These are phyloP conservation scores for Aspergillus pseudoterreus DNA, from an alignment of 2,329 filamentous ascomycete species.

Conservation along the genomic window DNA sequence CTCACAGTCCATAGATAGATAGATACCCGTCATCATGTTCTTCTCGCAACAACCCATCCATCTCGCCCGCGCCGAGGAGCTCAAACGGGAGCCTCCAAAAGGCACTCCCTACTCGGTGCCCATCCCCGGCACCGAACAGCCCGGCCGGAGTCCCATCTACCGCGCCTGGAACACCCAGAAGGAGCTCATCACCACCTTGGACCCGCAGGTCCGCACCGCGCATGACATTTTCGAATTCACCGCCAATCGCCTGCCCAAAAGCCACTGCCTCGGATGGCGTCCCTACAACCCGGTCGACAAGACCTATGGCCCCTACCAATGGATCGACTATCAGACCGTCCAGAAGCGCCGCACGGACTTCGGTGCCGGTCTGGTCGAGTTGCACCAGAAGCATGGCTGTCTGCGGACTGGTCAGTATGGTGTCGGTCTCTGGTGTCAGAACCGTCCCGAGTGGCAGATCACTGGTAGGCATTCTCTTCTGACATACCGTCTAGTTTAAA, in stretches of 20 bases:
- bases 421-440: constrained; percentile 81
- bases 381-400: constrained; percentile 71
- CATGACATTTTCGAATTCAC: constrained; percentile 77
- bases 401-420: constrained; percentile 62
- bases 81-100: constrained; percentile 62
- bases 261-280: constrained; percentile 73
- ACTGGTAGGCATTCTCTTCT: constrained; percentile 50
- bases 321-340: constrained; percentile 79
- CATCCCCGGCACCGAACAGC: constrained; percentile 68
- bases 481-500: not conserved
- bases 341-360: constrained; percentile 76
- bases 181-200: constrained; percentile 66
- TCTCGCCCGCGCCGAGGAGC: constrained; percentile 43
- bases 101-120: constrained; percentile 75
- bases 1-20: not conserved
- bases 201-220: constrained; percentile 66
- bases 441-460: constrained; percentile 85
- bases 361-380: constrained; percentile 77
- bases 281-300: constrained; percentile 73
- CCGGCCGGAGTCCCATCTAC: constrained; percentile 73
- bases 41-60: constrained; percentile 33
- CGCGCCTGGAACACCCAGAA: constrained; percentile 77
- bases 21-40: constrained; percentile 29
- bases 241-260: constrained; percentile 60
- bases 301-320: constrained; percentile 72